Conservation (phyloP, 2,329 filamentous ascomycete genomes). For the Penicillium sp. region DNA sequence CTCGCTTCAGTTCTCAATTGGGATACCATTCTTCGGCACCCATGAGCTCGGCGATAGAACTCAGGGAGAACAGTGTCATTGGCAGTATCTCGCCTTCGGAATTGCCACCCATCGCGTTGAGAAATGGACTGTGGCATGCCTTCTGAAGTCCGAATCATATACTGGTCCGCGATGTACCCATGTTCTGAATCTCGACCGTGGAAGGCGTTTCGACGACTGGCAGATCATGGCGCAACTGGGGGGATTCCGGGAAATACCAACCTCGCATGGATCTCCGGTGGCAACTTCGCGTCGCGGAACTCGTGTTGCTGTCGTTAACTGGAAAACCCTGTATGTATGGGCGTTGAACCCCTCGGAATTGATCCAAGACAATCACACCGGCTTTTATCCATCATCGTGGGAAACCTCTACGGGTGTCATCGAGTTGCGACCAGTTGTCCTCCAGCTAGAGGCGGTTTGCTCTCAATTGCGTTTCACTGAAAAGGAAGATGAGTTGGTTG, state of each 20-base stretch:
- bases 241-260: constrained; percentile 28
- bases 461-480: constrained; percentile 30
- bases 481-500: constrained; percentile 33
- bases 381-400: constrained; percentile 29
- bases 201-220: constrained; percentile 33
- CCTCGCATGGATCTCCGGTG: constrained; percentile 33
- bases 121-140: constrained; percentile 31
- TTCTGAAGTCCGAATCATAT: constrained; percentile 29
- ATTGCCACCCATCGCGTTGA: constrained; percentile 29
- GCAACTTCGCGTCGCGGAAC: constrained; percentile 30
- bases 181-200: constrained; percentile 32
- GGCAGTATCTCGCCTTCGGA: constrained; percentile 36
- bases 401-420: constrained; percentile 17
- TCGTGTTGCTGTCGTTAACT: constrained; percentile 36
- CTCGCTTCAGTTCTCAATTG: constrained; percentile 30
- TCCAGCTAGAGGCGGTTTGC: constrained; percentile 33
- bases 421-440: constrained; percentile 27
- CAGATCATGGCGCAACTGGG: constrained; percentile 30
- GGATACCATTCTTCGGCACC: constrained; percentile 34
- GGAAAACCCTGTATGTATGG: constrained; percentile 38
- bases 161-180: constrained; percentile 28
- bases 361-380: constrained; percentile 24
- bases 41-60: constrained; percentile 21
- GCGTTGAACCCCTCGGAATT: constrained; percentile 32
- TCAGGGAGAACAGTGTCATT: constrained; percentile 24